Percentiles rank a stretch among this genome's conserved stretches.
These are phyloP conservation scores for Collybia sordida DNA, from an alignment of 768 basidiomycete species.

Conservation along the genomic window DNA sequence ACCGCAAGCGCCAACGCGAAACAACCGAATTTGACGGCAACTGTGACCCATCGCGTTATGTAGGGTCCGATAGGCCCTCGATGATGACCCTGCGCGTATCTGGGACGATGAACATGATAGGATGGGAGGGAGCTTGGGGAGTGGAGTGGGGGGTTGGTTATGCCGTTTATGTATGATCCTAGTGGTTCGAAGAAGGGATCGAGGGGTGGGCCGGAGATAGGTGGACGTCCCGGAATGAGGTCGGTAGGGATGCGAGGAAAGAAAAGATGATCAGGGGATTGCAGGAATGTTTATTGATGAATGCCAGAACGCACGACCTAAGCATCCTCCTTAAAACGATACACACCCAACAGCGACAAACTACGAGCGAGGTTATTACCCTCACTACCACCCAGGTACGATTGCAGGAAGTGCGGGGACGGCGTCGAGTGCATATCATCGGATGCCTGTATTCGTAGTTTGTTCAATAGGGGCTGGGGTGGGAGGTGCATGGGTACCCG, in stretches of 20 bases:
- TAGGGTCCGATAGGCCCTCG: conserved; percentile 10
- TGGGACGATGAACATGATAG: conserved; percentile 28
- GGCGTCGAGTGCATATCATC: neutral
- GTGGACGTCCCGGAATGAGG: neutral
- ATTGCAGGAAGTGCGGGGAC: neutral
- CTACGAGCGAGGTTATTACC: too few relatives aligned
- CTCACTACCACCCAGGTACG: neutral
- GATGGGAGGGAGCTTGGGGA: conserved; percentile 31
- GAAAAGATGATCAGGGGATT: neutral
- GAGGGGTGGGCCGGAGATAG: neutral
- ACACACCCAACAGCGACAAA: neutral
- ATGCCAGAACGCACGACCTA: too few relatives aligned
- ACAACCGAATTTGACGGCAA: conserved; percentile 36
- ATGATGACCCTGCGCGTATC: conserved; percentile 5
- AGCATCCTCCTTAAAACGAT: neutral
- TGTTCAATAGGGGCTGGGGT: too few relatives aligned
- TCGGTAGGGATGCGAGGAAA: neutral
- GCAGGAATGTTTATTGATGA: neutral
- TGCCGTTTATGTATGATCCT: conserved; percentile 26
- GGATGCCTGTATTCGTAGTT: too few relatives aligned
- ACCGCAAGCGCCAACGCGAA: conserved; percentile 19
- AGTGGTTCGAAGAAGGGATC: neutral
- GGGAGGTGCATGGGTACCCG: too few relatives aligned
- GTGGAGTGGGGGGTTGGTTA: conserved; percentile 29
- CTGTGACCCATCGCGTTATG: conserved; percentile 35